These are phyloP conservation scores for Cinnamomum micranthum DNA, from an alignment of 164 flowering plant genomes.

Conservation along the genomic window DNA sequence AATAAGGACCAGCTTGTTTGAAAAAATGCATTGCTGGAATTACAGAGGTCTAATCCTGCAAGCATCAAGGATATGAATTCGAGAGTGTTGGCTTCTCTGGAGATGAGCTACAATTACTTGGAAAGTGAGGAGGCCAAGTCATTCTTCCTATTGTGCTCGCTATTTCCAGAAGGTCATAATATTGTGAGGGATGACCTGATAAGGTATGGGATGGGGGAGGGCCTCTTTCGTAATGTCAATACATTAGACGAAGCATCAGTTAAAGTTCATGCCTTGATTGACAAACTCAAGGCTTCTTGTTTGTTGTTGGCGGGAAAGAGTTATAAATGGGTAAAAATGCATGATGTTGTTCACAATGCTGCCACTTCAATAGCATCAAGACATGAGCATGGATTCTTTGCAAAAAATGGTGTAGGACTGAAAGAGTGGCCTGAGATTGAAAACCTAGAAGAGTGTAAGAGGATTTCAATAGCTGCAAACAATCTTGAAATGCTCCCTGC, in stretches of 20 bases:
- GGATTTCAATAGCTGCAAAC: neutral
- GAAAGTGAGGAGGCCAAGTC: too few relatives aligned
- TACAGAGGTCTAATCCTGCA: too few relatives aligned
- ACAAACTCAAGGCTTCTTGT: conserved; percentile 5
- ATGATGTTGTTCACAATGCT: conserved; percentile 9
- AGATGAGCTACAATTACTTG: too few relatives aligned
- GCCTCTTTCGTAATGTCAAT: neutral
- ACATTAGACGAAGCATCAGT: neutral
- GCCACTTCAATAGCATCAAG: conserved; percentile 7
- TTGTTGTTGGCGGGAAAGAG: conserved; percentile 6
- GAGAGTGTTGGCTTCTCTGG: too few relatives aligned
- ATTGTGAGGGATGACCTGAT: too few relatives aligned
- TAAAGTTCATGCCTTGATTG: neutral
- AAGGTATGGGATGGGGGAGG: neutral
- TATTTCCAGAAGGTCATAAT: accelerated
- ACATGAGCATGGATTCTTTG: neutral
- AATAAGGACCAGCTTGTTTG: neutral
- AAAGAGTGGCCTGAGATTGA: neutral
- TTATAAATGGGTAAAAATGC: neutral
- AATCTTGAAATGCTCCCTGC: neutral
- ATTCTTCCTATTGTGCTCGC: too few relatives aligned
- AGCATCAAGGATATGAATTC: too few relatives aligned
- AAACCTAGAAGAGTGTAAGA: neutral
- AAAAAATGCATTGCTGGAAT: too few relatives aligned
- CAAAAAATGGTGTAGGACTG: neutral